Base-by-base conservation (phyloP, 768 basidiomycete species). In the Lentinula sp. region DNA sequence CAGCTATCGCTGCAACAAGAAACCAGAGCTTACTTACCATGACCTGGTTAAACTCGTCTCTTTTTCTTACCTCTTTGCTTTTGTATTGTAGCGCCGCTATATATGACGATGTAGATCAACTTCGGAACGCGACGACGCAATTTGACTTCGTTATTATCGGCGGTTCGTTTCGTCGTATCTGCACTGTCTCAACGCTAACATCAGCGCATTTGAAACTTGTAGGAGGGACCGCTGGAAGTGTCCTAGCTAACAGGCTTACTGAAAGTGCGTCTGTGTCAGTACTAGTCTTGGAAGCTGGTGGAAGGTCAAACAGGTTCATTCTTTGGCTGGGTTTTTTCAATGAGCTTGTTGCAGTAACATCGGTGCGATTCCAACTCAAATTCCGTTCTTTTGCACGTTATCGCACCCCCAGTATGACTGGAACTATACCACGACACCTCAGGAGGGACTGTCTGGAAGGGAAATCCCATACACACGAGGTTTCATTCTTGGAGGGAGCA, bases 201-300 rank as follows among this genome's bases (percentile, higher is more conserved):
- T 28, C 28, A 32, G n/a, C 13, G 11, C 28, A 9, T 28, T 15
- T 10, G n/a, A 54, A 23, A 23, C 31, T 21, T 46, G 3, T 39
- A 61, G 28, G 45, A 50, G 65, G 66, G 11, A 64, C 66, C 21
- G 63, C 65, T 28, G 66, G 66, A 50, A 63, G 65, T 48, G 65
- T 64, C 15, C 42, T 67, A 21, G 65, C 66, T 2, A 65, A 57
- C 42, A 56, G 66, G 28, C 57, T 65, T 2, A 57, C 63, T 6
- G 65, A 67, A 42, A 56, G 52, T 52, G 16, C 55, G 1, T 23
- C 11, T 8, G 35, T 62, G 35, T 57, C 46, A 16, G 63, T 67
- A 13, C 61, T 65, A n/a, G 34, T 67, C 23, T 59, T 67, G 18
- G 66, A 67, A 32, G 59, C 59, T 2, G 59, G 59, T n/a, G 59